Evolutionary conservation across 306 rosid species (phyloP).

Genomic region (Glycine tomentella): DNA sequence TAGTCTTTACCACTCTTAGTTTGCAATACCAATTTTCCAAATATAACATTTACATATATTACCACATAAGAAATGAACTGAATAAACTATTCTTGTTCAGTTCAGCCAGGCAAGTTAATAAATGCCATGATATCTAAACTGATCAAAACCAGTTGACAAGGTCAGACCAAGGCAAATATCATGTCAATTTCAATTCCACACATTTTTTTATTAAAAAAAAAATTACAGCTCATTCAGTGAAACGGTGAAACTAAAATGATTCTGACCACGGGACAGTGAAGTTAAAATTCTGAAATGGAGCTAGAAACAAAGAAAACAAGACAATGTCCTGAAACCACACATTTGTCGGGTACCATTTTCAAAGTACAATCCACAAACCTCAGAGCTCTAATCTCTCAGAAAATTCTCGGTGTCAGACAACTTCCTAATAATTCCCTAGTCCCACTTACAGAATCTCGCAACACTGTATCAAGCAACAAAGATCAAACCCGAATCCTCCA

Average conservation of each 20-base stretch:
- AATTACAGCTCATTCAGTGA: neutral
- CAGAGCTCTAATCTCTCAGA: conserved; percentile 25
- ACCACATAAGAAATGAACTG: neutral
- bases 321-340: neutral
- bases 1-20: neutral
- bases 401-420: conserved; percentile 12
- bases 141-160: neutral
- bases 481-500: conserved; percentile 20
- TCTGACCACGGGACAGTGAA: neutral
- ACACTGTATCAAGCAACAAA: neutral
- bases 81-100: no score
- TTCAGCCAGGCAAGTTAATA: neutral
- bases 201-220: neutral
- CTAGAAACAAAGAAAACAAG: neutral
- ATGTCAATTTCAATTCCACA: conserved; percentile 2
- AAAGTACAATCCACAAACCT: conserved; percentile 13
- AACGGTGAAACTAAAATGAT: neutral
- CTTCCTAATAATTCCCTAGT: conserved; percentile 26
- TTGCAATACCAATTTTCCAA: conserved; percentile 12
- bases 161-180: neutral
- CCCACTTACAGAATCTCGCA: conserved; percentile 1
- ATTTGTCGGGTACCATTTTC: conserved; percentile 1
- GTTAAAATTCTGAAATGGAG: neutral
- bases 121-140: neutral
- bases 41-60: neutral